Evolutionary conservation across 2,329 filamentous ascomycete genomes (phyloP), one percentile per base, ranked within the genome.

Genomic region (Teratosphaeria destructans): DNA sequence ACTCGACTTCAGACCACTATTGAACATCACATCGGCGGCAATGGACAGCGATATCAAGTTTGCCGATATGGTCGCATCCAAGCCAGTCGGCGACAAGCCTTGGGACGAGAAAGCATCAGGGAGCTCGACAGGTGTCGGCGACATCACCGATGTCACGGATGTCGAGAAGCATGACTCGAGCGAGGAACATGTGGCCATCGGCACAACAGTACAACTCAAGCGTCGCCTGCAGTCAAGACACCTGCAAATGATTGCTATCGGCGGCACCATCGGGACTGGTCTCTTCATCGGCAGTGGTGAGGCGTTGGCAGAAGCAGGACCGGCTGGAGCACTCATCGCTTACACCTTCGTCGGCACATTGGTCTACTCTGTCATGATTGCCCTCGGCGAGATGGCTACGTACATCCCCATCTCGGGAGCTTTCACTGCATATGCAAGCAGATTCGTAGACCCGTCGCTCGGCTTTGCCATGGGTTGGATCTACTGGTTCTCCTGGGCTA

Each of bases 321-420:
- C 78, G 32, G 71, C 74, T 12, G 76, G 76, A 43, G 71, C 77
- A 12, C 68, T 82, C 53, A 70, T 76, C 61, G 75, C 76, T 64
- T 77, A 75, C 65, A 64, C 69, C 10, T 72, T 81, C 58, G 73
- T 81, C 57, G 73, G 75, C 47, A 71, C 78, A 23, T 61, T 81
- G 64, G 71, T 81, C 54, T 74, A 73, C 61, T 70, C 70, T 37
- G 70, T 77, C 66, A 79, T 85, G 58, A 79, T 79, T 55, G 74
- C 71, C 0, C 72, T 77, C 29, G 79, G 78, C 23, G 81, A 84
- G 71, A 82, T 86, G 75, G 82, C 83, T 26, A 79, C 84, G 35
- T 85, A 83, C 75, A 78, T 87, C 57, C 82, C 84, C 3, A 71
- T 85, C 62, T 76, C 82, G 32, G 79, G 80, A 66, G 76, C 79